phyloP scores from a whole-genome alignment of 139 green algal genomes.

The Coelastrella sp. region DNA sequence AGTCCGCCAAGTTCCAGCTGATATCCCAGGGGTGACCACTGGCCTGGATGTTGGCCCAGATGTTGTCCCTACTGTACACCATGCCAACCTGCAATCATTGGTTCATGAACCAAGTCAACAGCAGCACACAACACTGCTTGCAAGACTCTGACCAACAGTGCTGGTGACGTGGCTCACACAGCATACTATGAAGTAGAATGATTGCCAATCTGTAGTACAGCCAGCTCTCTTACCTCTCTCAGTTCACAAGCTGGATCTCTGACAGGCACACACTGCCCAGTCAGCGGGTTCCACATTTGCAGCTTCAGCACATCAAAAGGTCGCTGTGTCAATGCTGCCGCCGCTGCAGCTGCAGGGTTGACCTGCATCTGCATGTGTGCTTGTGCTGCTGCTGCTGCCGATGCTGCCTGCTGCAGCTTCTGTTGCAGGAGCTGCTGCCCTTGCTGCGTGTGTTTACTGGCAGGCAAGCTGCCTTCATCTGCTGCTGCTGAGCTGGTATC shows the following conservation, averaged over 20 bases:
- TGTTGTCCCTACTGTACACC: slow-evolving; percentile 68
- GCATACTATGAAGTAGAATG: no score
- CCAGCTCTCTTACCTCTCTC: slow-evolving; percentile 69
- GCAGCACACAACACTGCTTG: no score
- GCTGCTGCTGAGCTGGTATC: background rate
- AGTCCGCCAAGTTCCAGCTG: slow-evolving; percentile 59
- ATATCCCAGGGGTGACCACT: slow-evolving; percentile 67
- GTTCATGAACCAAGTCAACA: background rate
- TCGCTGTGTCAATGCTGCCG: background rate
- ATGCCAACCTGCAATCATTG: slow-evolving; percentile 59
- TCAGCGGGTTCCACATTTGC: slow-evolving; percentile 74
- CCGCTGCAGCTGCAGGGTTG: background rate
- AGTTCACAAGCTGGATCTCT: slow-evolving; percentile 67
- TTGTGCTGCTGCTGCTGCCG: slow-evolving; percentile 4
- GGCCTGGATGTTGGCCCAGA: slow-evolving; percentile 74
- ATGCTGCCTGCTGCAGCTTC: slow-evolving; percentile 1
- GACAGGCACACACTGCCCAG: slow-evolving; percentile 48
- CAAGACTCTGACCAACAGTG: no score
- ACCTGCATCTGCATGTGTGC: background rate
- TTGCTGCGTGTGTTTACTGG: background rate
- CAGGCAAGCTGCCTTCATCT: background rate
- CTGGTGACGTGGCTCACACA: no score
- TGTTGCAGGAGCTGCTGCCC: slow-evolving; percentile 15
- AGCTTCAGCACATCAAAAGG: slow-evolving; percentile 53
- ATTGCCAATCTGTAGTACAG: no score